phyloP scores from a whole-genome alignment of 768 basidiomycete genomes.

The Boletus vinaceobasis region DNA sequence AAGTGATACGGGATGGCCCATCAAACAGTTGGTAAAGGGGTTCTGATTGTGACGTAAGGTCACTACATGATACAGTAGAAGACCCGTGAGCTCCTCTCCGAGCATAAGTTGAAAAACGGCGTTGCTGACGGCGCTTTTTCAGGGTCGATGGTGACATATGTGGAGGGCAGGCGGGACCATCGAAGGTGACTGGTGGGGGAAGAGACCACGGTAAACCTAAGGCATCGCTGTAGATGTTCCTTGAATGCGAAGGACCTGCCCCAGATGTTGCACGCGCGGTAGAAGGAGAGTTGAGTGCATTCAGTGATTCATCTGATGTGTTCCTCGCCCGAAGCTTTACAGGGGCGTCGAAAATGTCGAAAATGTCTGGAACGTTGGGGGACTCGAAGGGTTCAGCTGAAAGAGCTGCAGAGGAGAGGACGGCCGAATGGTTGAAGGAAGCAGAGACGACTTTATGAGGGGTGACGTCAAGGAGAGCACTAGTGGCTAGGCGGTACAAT shows the following conservation, averaged over 20 bases:
- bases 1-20: conserved; percentile 40
- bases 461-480: conserved; percentile 3
- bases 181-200: conserved; percentile 45
- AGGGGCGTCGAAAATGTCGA: conserved; percentile 54
- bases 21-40: conserved; percentile 41
- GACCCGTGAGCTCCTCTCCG: conserved; percentile 1
- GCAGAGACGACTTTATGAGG: conserved; percentile 9
- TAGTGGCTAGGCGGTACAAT: conserved; percentile 5
- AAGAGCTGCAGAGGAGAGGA: conserved; percentile 5
- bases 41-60: conserved; percentile 28
- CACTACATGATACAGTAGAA: neutral
- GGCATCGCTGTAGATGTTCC: conserved; percentile 4
- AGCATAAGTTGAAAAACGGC: conserved; percentile 2
- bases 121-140: conserved; percentile 8
- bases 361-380: conserved; percentile 33
- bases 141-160: conserved; percentile 17
- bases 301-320: conserved; percentile 20
- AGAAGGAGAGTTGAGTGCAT: conserved; percentile 2
- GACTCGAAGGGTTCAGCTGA: neutral
- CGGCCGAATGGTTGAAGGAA: conserved; percentile 16
- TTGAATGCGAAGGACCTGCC: conserved; percentile 3
- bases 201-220: conserved; percentile 31
- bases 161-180: conserved; percentile 44
- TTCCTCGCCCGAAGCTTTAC: conserved; percentile 37
- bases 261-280: conserved; percentile 5